phyloP scores from a whole-genome alignment of 2,329 filamentous ascomycete genomes.

The Cryoendolithus antarcticus region DNA sequence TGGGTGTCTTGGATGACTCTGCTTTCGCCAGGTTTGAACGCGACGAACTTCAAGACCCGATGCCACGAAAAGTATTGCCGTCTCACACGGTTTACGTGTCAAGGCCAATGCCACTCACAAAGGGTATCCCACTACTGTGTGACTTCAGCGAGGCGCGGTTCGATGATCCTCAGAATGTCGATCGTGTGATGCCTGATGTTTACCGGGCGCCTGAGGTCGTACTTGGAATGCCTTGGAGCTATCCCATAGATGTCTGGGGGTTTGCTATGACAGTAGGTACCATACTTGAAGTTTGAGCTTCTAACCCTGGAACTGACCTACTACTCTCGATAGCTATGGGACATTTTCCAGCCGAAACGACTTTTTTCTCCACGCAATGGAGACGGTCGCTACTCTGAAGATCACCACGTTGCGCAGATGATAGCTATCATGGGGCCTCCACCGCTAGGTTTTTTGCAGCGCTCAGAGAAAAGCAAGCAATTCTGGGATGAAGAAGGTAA shows the following conservation, averaged over 20 bases:
- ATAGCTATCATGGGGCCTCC: slow-evolving; percentile 16
- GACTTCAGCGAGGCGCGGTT: slow-evolving; percentile 29
- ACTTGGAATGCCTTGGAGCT: slow-evolving; percentile 24
- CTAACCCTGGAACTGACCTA: background rate
- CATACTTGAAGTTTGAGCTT: background rate
- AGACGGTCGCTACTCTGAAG: slow-evolving; percentile 16
- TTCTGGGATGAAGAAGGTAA: slow-evolving; percentile 15
- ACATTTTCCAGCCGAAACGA: slow-evolving; percentile 24
- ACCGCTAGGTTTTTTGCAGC: slow-evolving; percentile 12
- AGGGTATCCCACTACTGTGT: slow-evolving; percentile 21
- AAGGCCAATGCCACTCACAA: slow-evolving; percentile 21
- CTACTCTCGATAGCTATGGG: slow-evolving; percentile 22
- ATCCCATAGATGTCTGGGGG: slow-evolving; percentile 27
- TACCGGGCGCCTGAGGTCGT: slow-evolving; percentile 29
- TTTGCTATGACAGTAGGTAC: slow-evolving; percentile 25
- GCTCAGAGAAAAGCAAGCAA: slow-evolving; percentile 7
- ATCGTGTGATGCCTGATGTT: slow-evolving; percentile 23
- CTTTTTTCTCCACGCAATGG: slow-evolving; percentile 18
- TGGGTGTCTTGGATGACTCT: slow-evolving; percentile 22
- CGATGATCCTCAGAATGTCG: slow-evolving; percentile 18
- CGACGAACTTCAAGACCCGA: slow-evolving; percentile 20
- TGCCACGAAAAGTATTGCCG: slow-evolving; percentile 19
- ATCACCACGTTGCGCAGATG: slow-evolving; percentile 16
- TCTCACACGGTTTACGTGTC: slow-evolving; percentile 23
- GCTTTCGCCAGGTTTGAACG: slow-evolving; percentile 22